Evolutionary conservation across 2,329 filamentous ascomycete genomes (phyloP), one percentile per base, ranked within the genome.

Genomic region (Colletotrichum spinosum): DNA sequence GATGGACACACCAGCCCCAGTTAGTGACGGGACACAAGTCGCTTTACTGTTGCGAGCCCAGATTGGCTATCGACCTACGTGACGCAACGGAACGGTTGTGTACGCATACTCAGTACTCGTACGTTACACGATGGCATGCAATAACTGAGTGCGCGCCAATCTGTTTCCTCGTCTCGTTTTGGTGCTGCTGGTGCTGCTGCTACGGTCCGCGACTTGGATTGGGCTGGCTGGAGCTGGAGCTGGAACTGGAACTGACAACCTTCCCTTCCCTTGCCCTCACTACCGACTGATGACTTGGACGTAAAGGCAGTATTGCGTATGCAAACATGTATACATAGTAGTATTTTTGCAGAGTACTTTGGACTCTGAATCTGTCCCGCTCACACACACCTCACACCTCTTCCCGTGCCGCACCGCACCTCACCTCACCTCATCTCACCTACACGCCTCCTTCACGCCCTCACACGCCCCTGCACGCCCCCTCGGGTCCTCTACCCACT

Each of bases 131-230:
- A 5, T 25, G 4, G 25, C 4, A 25, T 25, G 25, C 25, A 25
- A 39, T 25, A 42, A 54, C 52, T 34, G 46, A 53, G 51, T 15
- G 52, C 46, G 46, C 57, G 46, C 57, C 41, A 52, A 48, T 65
- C 58, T 65, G 62, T 65, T 65, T 65, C 41, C 62, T 65, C 58
- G 58, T 62, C 62, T 65, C 52, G 58, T 65, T 65, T 65, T 65
- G 25, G 25, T 25, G 25, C 25, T 25, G 25, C 25, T 25, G 25
- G 25, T 25, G 41, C 46, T 56, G 56, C 50, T 60, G 57, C 62
- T 45, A 61, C 51, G 41, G 52, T 46, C 61, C 52, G 39, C 35
- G 52, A 48, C 46, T 52, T 56, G 62, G 53, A 44, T 44, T 49
- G 52, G 58, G 52, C 58, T 48, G 46, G 52, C 25, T 25, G 25